Evolutionary conservation across 306 rosid genomes (phyloP).

Genomic region (Cucurbita ficifolia): DNA sequence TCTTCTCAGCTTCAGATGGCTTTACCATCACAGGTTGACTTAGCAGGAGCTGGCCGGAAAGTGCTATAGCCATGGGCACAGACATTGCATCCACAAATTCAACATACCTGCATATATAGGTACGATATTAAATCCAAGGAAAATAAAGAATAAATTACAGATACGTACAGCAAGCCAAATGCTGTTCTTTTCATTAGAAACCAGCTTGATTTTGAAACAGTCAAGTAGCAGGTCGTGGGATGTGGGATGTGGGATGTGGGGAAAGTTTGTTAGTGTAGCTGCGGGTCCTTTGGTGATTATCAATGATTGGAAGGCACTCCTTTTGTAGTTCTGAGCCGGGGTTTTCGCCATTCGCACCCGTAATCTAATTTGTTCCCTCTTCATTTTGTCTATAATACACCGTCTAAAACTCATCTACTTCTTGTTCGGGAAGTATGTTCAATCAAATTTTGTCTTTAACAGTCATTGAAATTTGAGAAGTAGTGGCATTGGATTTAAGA

Average conservation of each 20-base stretch:
- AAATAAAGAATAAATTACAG: background rate
- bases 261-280: too few species aligned
- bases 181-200: background rate
- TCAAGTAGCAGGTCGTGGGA: too few species aligned
- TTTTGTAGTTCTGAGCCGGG: background rate
- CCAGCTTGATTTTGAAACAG: too few species aligned
- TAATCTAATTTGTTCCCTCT: background rate
- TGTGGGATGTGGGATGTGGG: too few species aligned
- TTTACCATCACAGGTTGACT: conserved; percentile 97
- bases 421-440: background rate
- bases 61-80: conserved; percentile 98
- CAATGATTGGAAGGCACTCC: background rate
- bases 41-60: conserved; percentile 81
- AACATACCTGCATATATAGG: conserved; percentile 47
- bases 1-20: conserved; percentile 99
- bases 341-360: background rate
- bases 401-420: background rate
- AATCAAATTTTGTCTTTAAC: background rate
- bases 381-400: background rate
- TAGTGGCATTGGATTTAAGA: background rate
- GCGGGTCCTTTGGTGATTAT: too few species aligned
- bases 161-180: background rate
- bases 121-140: background rate
- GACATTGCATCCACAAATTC: conserved; percentile 94
- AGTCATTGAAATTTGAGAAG: background rate